Base-by-base conservation (phyloP, 2,329 filamentous ascomycete genomes). In the Diplodia sapinea region DNA sequence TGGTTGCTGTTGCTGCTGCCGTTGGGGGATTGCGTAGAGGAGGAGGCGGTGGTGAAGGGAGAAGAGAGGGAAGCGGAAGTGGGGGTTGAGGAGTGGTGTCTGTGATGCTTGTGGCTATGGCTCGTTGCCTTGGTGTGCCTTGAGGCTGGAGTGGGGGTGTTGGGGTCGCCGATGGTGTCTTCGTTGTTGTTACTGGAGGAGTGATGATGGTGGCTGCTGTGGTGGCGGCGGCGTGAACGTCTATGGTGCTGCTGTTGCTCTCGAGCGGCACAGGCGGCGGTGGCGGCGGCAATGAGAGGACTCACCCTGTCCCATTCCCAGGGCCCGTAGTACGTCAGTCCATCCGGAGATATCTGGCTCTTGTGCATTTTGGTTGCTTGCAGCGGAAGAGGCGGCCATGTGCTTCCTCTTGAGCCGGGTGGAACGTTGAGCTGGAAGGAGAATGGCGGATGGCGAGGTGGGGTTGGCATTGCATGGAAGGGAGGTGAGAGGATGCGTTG, bases 301-400 rank as follows among this genome's bases (percentile, higher is more conserved):
- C 81, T 78, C 78, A 84, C 82, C 33, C 72, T 71, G 70, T 84
- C 82, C 69, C 78, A 78, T 68, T 84, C 81, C 68, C 80, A 84
- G 1, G 81, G 81, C n/a, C 81, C 75, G 69, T 82, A 84, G 72
- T 84, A 82, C 38, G 75, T 74, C 68, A 84, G 70, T 5, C 82
- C 84, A 62, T 84, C 81, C 29, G 69, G 33, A 9, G 69, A 67
- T 23, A 74, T 36, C n/a, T 71, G 59, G 11, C 67, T 66, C 15
- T 66, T 65, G 51, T 70, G 49, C 4, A 72, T 52, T 20, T 61
- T 66, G 12, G 56, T 61, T 9, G 31, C 31, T 9, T 33, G 56
- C 7, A 20, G 38, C 20, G 26, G 23, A 3, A 26, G 56, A 20
- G 23, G 56, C 13, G 13, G 57, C 36, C 36, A 38, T 38, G 36